These are phyloP conservation scores for Penicillium canescens DNA, from an alignment of 495 filamentous ascomycete species.

Conservation along the genomic window DNA sequence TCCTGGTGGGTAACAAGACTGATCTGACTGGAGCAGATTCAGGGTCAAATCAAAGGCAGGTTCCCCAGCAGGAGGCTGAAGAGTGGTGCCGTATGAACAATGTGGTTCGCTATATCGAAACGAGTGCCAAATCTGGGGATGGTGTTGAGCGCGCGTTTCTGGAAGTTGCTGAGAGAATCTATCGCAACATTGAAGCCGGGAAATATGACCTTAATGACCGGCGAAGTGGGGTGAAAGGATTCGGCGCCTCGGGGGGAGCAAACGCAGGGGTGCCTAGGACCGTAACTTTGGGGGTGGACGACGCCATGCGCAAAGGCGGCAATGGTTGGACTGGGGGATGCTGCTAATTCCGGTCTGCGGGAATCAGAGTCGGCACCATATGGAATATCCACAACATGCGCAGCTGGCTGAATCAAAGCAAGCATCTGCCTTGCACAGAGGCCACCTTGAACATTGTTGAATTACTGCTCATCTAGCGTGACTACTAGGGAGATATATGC, in stretches of 20 bases:
- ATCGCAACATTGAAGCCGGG: conserved; percentile 90
- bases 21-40: conserved; percentile 64
- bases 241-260: conserved; percentile 52
- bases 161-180: conserved; percentile 90
- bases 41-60: conserved; percentile 67
- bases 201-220: conserved; percentile 94
- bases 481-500: not conserved
- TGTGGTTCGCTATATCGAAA: conserved; percentile 89
- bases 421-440: too few relatives aligned
- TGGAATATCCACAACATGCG: too few relatives aligned
- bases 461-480: not conserved
- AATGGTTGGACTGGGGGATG: conserved; percentile 48
- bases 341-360: conserved; percentile 33
- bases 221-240: conserved; percentile 87
- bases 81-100: conserved; percentile 84
- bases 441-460: not conserved
- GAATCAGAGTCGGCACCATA: not conserved
- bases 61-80: conserved; percentile 75
- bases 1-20: conserved; percentile 92
- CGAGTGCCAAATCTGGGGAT: conserved; percentile 91
- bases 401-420: too few relatives aligned
- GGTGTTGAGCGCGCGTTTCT: conserved; percentile 91
- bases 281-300: conserved; percentile 59
- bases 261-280: conserved; percentile 46
- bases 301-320: conserved; percentile 49